These are phyloP conservation scores for Lipomyces orientalis DNA, from an alignment of 805 yeast genomes.

Conservation along the genomic window DNA sequence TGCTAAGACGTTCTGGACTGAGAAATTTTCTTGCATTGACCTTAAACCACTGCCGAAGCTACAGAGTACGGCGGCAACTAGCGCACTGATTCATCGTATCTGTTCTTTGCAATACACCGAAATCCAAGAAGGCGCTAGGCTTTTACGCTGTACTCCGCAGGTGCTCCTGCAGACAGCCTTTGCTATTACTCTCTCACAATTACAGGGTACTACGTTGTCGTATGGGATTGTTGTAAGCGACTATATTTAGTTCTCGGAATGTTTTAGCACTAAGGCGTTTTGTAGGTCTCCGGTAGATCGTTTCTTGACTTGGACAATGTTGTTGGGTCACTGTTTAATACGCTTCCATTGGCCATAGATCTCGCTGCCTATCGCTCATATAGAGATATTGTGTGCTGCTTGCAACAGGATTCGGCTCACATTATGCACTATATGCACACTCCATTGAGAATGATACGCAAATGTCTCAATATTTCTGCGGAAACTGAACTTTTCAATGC, in stretches of 20 bases:
- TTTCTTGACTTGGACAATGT: constrained; percentile 26
- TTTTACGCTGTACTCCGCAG: constrained; percentile 35
- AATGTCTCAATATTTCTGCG: constrained; percentile 28
- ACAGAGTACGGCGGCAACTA: background rate
- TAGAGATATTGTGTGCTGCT: constrained; percentile 3
- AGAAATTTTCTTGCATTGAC: constrained; percentile 7
- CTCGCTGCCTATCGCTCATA: background rate
- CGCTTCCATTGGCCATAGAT: constrained; percentile 31
- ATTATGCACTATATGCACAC: constrained; percentile 30
- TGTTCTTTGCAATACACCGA: background rate
- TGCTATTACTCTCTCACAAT: constrained; percentile 18
- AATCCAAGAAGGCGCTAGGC: constrained; percentile 15
- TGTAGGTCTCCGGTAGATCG: constrained; percentile 31
- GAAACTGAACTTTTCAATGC: constrained; percentile 22
- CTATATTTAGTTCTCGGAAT: background rate
- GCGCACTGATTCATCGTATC: background rate
- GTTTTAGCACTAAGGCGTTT: background rate
- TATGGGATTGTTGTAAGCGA: constrained; percentile 29
- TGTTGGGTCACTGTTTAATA: constrained; percentile 37
- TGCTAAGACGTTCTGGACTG: constrained; percentile 23
- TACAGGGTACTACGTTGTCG: constrained; percentile 9
- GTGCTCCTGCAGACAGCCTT: constrained; percentile 36
- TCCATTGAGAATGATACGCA: constrained; percentile 34
- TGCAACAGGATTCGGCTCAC: constrained; percentile 21
- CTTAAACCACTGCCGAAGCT: too few relatives aligned